Evolutionary conservation across 2,329 filamentous ascomycete species (phyloP), one percentile per base, ranked within the genome.

Genomic region (Davidsoniella australis): DNA sequence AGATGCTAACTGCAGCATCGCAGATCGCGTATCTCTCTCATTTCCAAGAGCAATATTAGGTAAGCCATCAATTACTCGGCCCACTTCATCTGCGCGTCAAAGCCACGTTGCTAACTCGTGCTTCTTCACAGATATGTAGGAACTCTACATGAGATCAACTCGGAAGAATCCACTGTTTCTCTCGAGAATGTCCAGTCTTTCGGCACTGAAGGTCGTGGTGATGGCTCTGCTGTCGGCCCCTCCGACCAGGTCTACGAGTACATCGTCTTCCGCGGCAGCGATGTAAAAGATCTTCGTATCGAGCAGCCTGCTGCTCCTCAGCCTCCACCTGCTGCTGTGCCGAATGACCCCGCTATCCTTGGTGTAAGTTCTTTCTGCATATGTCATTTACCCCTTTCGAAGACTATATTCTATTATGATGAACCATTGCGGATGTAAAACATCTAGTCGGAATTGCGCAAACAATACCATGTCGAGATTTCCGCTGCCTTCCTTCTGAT

Each of bases 401-500:
- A 20, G 7, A 24, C 20, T 12, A 12, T 43, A 24, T 47, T 47
- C 24, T 49, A 10, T 58, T 59, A 78, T 94, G 88, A 94, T 86
- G 85, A 93, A 91, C 69, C 69, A 94, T 85, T 82, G 75, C 87
- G 88, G 88, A 94, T 94, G 85, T 91, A 85, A 94, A 54, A 93
- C 67, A 68, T 74, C 72, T 76, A 62, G 73, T 78, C 81, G 82
- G 83, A 83, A 83, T 82, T 83, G 86, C 86, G 87, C 87, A 94
- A 80, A 78, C 70, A 86, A 82, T 75, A 75, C 37, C 45, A 71
- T 94, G 88, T 94, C 80, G 88, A 94, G 78, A 81, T 83, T 81
- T 94, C 88, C 87, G 88, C 94, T 95, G 88, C 87, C 88, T 95
- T 95, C 88, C 88, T 95, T 94, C 87, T 95, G 87, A 94, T 79